Evolutionary conservation across 805 yeast genomes (phyloP), one percentile per base, ranked within the genome.

Genomic region (Metschnikowia cubensis): DNA sequence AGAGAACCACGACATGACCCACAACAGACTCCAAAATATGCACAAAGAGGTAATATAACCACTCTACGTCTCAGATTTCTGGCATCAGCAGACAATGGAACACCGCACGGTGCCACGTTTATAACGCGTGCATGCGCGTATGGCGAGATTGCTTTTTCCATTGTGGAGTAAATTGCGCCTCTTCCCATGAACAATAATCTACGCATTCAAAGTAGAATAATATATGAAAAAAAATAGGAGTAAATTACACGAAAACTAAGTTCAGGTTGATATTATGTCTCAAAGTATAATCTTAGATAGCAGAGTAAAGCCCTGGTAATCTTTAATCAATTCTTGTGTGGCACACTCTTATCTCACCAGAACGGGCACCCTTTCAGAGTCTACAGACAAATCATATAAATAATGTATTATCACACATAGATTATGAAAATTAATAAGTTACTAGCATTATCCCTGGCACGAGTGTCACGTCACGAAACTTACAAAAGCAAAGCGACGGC

Each of bases 401-500:
- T 13, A 14, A 20, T 20, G 36, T 42, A 42, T 33, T 20, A 33
- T 17, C 3, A 13, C 33, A 33, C 36, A 41, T 14, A 42, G 8
- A 33, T 33, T 42, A 21, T 21, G 37, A 42, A 33, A 33, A 33
- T 21, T 42, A 42, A 20, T 32, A 32, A 42, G 36, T 42, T 31
- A 20, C 37, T 41, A 15, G 22, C 32, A 32, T 41, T 14, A 2
- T n/a, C 31, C 25, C n/a, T 22, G 31, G 42, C 25, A 25, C 42
- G 7, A 39, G 13, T 32, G 37, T 20, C 31, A 13, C 31, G 20
- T 20, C 35, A 13, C 20, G 17, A 25, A 25, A 25, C 46, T 50
- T 49, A 57, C 55, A 57, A 50, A 42, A 57, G 52, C 35, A 57
- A 49, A 35, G 60, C 60, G 42, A 54, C 58, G 36, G 56, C 59